Conservation (phyloP, 164 flowering plant species). For the Hamamelis virginiana region DNA sequence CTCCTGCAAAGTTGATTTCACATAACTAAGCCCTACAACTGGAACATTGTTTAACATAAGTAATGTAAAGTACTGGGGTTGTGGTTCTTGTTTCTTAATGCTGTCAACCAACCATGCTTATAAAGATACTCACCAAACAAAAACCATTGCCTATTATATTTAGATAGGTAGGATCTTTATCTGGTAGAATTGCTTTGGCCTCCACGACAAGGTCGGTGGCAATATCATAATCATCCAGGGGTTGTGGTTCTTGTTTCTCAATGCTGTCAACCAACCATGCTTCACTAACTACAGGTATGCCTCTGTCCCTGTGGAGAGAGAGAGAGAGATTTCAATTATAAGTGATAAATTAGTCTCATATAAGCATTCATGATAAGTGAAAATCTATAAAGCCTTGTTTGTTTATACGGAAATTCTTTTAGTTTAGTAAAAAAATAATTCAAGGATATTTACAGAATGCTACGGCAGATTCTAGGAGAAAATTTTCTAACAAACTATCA, state of each 20-base stretch:
- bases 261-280: slow-evolving; percentile 77
- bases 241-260: slow-evolving; percentile 54
- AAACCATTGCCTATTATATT: too few species aligned
- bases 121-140: too few species aligned
- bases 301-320: slow-evolving; percentile 67
- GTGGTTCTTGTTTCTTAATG: slow-evolving; percentile 57
- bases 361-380: too few species aligned
- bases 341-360: neutral
- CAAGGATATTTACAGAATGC: too few species aligned
- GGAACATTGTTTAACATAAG: neutral
- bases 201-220: slow-evolving; percentile 49
- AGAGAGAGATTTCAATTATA: neutral
- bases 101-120: slow-evolving; percentile 76
- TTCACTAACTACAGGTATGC: slow-evolving; percentile 66
- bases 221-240: slow-evolving; percentile 68
- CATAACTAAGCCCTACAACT: slow-evolving; percentile 1
- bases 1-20: slow-evolving; percentile 51
- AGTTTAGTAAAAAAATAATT: too few species aligned
- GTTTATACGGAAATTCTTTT: too few species aligned
- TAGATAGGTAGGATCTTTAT: slow-evolving; percentile 62
- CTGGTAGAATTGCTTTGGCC: slow-evolving; percentile 72
- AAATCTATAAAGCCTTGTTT: too few species aligned
- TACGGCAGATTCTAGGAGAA: too few species aligned
- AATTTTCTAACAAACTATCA: too few species aligned
- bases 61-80: slow-evolving; percentile 33